Base-by-base conservation (phyloP, 495 filamentous ascomycete genomes). In the Penicillium mononematosum region DNA sequence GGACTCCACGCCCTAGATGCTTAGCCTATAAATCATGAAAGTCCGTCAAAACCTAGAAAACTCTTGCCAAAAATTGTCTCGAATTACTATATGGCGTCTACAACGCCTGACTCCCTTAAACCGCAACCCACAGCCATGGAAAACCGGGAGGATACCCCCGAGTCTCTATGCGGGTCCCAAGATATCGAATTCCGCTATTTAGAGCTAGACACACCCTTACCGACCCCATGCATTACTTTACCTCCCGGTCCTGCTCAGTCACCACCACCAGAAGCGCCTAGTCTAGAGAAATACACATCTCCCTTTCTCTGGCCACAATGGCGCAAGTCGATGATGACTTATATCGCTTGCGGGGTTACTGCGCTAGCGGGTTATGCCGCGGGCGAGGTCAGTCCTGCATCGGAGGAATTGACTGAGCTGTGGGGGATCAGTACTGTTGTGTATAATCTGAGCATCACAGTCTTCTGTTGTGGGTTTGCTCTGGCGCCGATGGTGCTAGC, bases 401-500 rank as follows among this genome's bases (percentile, higher is more conserved):
- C 85, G 1, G 62, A 68, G 1, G 80, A 90, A 47, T 81, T 96
- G 73, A 78, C 74, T 10, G 71, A 70, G 3, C 76, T 88, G 55
- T 88, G 86, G 77, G 69, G 78, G 20, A 79, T 91, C 10, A 83
- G 85, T 43, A 69, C 75, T 19, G 79, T 88, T 11, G 85, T 88
- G 20, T 82, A 87, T 32, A 75, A 89, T 16, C 75, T 87, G n/a
- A 90, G 90, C 12, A 88, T 96, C 45, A 94, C 91, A 0, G 79
- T 84, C 3, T 98, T 95, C 70, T 92, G 89, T 38, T 63, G 80
- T 29, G 93, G 93, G 9, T 97, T 98, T 64, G 90, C 79, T 0
- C 64, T 91, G 43, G 90, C 92, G 0, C 93, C 93, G 0, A 96
- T 98, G 91, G 76, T 92, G 10, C 79, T 97, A 0, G 93, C 92